A percentile compares a stretch with the other conserved stretches of the same genome.
Conservation (phyloP, 371 early-diverging fungal species). For the Coemansia sp. region DNA sequence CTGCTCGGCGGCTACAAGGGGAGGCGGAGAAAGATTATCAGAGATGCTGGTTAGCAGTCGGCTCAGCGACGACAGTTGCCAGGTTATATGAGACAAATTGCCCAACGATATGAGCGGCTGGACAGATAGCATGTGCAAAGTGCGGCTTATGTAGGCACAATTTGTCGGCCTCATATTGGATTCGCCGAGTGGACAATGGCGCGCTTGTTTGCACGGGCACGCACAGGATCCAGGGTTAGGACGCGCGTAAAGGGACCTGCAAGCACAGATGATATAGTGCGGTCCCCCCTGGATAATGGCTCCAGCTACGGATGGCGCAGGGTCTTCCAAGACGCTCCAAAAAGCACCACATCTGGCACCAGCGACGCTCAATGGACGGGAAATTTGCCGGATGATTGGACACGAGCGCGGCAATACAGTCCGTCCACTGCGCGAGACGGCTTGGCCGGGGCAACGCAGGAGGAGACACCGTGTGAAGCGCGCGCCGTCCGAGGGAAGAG, state of each 20-base stretch:
- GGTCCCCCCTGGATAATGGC: constrained; percentile 2
- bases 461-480: too few species aligned
- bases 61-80: too few species aligned
- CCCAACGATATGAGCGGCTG: too few species aligned
- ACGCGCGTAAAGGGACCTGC: constrained; percentile 1
- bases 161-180: constrained; percentile 16
- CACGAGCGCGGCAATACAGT: too few species aligned
- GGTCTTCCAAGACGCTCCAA: constrained; percentile 7
- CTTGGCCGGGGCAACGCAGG: too few species aligned
- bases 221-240: constrained; percentile 8
- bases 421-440: too few species aligned
- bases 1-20: constrained; percentile 5
- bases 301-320: constrained; percentile 20
- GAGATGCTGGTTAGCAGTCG: constrained; percentile 1
- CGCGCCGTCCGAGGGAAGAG: too few species aligned
- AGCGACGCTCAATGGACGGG: constrained; percentile 6
- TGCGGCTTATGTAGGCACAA: constrained; percentile 22
- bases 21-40: background rate
- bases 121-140: background rate
- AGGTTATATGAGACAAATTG: background rate
- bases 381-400: too few species aligned
- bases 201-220: background rate
- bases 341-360: background rate
- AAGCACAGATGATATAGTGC: constrained; percentile 17
- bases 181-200: constrained; percentile 21